A percentile compares a stretch with the other conserved stretches of the same genome.
Conservation (phyloP, 352 stramenopile genomes). For the Pythium apleroticum region DNA sequence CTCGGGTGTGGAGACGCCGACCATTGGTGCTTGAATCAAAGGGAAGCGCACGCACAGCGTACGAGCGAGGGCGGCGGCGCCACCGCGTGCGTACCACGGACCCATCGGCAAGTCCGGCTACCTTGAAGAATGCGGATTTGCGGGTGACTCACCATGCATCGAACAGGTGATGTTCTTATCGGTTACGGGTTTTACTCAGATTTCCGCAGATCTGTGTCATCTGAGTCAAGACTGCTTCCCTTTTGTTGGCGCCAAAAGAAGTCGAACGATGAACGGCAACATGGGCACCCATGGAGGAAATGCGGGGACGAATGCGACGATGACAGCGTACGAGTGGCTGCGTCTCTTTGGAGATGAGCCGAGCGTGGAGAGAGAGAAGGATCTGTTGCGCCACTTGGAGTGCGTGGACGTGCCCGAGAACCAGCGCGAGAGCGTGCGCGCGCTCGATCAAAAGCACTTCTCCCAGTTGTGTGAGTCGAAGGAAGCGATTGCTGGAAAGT, state of each 20-base stretch:
- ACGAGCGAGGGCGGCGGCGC: constrained; percentile 13
- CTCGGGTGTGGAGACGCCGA: constrained; percentile 37
- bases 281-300: background rate
- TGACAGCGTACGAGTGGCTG: constrained; percentile 25
- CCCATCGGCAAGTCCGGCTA: background rate
- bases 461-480: constrained; percentile 42
- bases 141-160: too few relatives aligned
- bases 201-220: background rate
- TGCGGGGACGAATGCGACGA: background rate
- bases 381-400: constrained; percentile 43
- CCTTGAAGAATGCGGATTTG: background rate
- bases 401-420: constrained; percentile 9
- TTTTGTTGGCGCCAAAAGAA: constrained; percentile 8
- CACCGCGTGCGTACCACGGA: constrained; percentile 11
- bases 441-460: constrained; percentile 46
- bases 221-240: background rate
- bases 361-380: constrained; percentile 34
- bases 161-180: too few relatives aligned
- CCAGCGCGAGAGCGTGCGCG: constrained; percentile 31
- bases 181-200: too few relatives aligned
- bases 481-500: background rate
- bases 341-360: constrained; percentile 23
- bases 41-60: constrained; percentile 26
- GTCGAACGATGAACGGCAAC: constrained; percentile 2
- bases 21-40: constrained; percentile 59